Base-by-base conservation (phyloP, 352 stramenopile genomes). In the Phytophthora europaea region DNA sequence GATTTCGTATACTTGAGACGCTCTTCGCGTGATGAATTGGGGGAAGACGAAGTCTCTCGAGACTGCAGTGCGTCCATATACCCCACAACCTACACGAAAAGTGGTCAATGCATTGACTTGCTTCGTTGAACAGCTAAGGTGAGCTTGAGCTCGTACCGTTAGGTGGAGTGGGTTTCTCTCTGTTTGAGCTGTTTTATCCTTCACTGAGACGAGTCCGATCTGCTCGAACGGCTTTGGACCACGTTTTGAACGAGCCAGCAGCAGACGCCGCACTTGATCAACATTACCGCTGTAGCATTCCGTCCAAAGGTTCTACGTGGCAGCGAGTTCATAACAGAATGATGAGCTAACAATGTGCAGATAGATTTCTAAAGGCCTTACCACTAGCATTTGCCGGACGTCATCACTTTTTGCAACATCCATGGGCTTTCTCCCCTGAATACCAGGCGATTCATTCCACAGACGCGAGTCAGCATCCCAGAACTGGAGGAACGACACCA, bases 141-240 rank as follows among this genome's bases (percentile, higher is more conserved):
- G 6, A 22, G 15, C 47, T 43, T 38, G 2, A 34, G 5, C 7
- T 52, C 72, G 7, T 82, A 93, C 85, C 48, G 64, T 63, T 7
- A 93, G 15, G 61, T 92, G 86, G 15, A 93, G 74, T 22, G 76
- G 76, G 0, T 80, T 91, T 23, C 84, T 73, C 13, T 72, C 23
- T 13, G 73, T 67, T 56, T 77, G 54, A 9, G 50, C 20, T 7
- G 83, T 90, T 70, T 36, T 79, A 31, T 82, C 78, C 4, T 38
- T 69, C 7, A 79, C 63, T 5, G 73, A 70, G 20, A 73, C 26
- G 16, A 18, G 28, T 34, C 3, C 16, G 38, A 33, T 31, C 34
- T 54, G 53, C 2, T 47, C 22, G 22, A 28, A n/a, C 16, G 13
- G 2, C 48, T 57, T 54, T 13, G 62, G 26, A 9, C 22, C 45